Evolutionary conservation across 176 grass and related monocot genomes (phyloP), one percentile per base, ranked within the genome.

Genomic region (Avena insularis): DNA sequence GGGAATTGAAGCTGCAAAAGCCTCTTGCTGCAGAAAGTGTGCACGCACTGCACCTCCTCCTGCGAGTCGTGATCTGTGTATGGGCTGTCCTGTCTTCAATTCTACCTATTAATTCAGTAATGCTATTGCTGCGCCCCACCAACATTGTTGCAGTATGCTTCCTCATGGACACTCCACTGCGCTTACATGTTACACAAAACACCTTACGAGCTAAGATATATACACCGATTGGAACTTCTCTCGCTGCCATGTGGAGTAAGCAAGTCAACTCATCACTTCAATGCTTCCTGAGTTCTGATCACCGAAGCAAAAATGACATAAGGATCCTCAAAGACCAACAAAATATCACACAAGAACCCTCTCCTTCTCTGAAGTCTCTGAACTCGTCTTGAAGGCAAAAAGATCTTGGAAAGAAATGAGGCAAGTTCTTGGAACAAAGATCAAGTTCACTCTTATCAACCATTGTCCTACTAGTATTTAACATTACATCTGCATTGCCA

Each of bases 71-170:
- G 77, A 81, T 85, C 77, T 68, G 69, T 47, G 31, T 20, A 76
- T 77, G 29, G 36, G 23, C 8, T 74, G 77, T 35, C 23, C 36
- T 75, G 70, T 17, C 48, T 85, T 76, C 46, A 57, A 57, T 80
- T 74, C 57, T 21, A 49, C 77, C 60, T 75, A 58, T 64, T 66
- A 80, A 65, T 85, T 74, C 57, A 74, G 82, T 56, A 60, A 83
- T 61, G 73, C n/a, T 47, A 31, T 48, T 25, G 64, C 71, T 87
- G 61, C 49, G 31, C 74, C 74, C 33, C 19, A 67, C 48, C 61
- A 69, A 68, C 49, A 56, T 69, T 86, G 14, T 20, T 78, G 73
- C 61, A 12, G 11, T 4, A n/a, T 47, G 46, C 71, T 74, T 74
- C 71, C 12, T 74, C 71, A n/a, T 80, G 38, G 58, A 10, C 38